These are phyloP conservation scores for Cynanchum wilfordii DNA, from an alignment of 257 asterid species.

Conservation along the genomic window DNA sequence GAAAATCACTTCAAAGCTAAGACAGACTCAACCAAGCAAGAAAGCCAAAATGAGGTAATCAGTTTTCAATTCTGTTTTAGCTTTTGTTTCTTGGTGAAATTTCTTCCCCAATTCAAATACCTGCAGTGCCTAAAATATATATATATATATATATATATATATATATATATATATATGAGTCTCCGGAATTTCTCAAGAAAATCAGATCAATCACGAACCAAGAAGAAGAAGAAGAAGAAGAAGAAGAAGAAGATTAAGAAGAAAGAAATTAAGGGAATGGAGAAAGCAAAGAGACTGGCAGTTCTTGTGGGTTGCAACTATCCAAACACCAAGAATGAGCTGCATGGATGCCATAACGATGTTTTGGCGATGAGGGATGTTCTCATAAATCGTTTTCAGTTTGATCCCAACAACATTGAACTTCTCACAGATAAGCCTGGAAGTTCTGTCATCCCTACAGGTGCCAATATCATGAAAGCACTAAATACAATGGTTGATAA, in stretches of 20 bases:
- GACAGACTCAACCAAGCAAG: not conserved
- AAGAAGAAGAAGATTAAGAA: no score
- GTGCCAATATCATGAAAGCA: constrained; percentile 63
- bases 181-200: not conserved
- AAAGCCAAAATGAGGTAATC: not conserved
- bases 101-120: not conserved
- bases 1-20: constrained; percentile 1
- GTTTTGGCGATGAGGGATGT: constrained; percentile 52
- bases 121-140: no score
- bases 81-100: not conserved
- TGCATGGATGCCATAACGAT: constrained; percentile 76
- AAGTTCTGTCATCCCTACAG: constrained; percentile 52
- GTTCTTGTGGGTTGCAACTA: constrained; percentile 90
- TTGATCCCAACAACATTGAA: constrained; percentile 31
- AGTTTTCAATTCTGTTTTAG: not conserved
- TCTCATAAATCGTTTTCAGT: constrained; percentile 50
- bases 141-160: not conserved
- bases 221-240: not conserved
- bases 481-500: constrained; percentile 47
- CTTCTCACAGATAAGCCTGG: constrained; percentile 57
- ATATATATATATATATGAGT: not conserved
- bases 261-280: constrained; percentile 22
- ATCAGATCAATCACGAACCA: not conserved
- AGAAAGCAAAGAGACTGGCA: constrained; percentile 49
- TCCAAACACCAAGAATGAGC: constrained; percentile 52